phyloP scores from a whole-genome alignment of 2,329 filamentous ascomycete genomes.

The Fusarium abutilonis region DNA sequence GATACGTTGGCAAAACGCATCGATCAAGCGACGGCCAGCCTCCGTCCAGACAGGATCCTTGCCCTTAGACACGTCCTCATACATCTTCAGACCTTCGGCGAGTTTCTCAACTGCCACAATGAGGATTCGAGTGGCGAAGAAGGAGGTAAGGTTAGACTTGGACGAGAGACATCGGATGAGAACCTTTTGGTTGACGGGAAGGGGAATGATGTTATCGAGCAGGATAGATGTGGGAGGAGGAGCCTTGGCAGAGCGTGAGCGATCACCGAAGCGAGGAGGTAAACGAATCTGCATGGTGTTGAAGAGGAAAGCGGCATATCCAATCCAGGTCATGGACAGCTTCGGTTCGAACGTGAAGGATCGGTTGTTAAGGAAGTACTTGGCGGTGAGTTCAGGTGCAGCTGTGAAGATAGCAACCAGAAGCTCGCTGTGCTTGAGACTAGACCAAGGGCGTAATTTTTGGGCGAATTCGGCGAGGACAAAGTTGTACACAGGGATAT shows the following conservation, averaged over 20 bases:
- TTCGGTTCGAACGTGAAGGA: constrained; percentile 91
- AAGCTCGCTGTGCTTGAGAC: constrained; percentile 81
- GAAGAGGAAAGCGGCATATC: constrained; percentile 89
- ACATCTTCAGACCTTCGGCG: constrained; percentile 67
- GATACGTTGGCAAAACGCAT: constrained; percentile 80
- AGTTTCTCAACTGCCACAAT: constrained; percentile 84
- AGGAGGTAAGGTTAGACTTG: constrained; percentile 80
- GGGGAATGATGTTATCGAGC: constrained; percentile 86
- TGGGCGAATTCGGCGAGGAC: constrained; percentile 82
- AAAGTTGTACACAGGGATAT: constrained; percentile 80
- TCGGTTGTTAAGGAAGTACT: constrained; percentile 84
- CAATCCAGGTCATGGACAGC: constrained; percentile 92
- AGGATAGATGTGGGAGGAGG: constrained; percentile 83
- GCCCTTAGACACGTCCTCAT: constrained; percentile 57
- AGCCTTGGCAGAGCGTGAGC: constrained; percentile 66
- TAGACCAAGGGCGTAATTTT: constrained; percentile 84
- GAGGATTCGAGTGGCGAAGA: constrained; percentile 85
- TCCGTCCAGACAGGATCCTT: constrained; percentile 70
- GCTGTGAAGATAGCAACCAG: constrained; percentile 80
- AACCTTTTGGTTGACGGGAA: constrained; percentile 81
- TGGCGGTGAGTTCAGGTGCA: constrained; percentile 85
- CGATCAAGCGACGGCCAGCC: constrained; percentile 71
- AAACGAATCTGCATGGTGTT: constrained; percentile 79
- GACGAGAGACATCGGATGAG: constrained; percentile 81
- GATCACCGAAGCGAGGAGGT: constrained; percentile 76